Evolutionary conservation across 257 asterid species (phyloP).

Genomic region (Solanum lignicaule): DNA sequence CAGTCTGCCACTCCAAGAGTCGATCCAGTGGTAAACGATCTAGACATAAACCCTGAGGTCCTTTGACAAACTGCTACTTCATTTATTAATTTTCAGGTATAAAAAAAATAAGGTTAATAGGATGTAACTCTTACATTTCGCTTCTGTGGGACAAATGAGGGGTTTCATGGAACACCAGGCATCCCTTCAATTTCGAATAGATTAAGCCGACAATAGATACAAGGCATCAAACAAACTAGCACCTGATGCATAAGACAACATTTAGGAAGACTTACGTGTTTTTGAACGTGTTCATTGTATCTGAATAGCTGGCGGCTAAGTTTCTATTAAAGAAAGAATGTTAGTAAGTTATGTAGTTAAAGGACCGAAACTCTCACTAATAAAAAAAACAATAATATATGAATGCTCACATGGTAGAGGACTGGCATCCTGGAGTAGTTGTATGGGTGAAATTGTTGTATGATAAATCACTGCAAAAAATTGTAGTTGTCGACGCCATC

Average conservation of each 20-base stretch:
- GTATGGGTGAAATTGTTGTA: conserved; percentile 60
- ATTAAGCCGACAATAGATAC: neutral
- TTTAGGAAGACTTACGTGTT: conserved; percentile 35
- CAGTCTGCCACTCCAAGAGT: neutral
- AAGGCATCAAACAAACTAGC: neutral
- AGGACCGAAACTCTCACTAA: neutral
- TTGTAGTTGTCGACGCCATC: neutral
- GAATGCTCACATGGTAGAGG: conserved; percentile 37
- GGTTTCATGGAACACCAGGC: conserved; percentile 64
- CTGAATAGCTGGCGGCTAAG: conserved; percentile 58
- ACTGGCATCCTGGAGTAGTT: conserved; percentile 28
- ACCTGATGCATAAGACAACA: neutral
- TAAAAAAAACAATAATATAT: neutral
- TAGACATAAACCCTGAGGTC: neutral
- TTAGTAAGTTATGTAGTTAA: neutral
- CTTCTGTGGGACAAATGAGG: conserved; percentile 46
- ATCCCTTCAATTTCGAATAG: conserved; percentile 13
- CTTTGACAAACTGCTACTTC: neutral
- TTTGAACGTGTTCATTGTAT: conserved; percentile 6
- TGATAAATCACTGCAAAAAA: conserved; percentile 70
- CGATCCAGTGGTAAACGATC: neutral
- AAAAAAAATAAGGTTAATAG: neutral
- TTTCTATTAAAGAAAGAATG: conserved; percentile 39
- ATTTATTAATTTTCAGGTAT: neutral
- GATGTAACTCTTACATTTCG: conserved; percentile 29